Base-by-base conservation (phyloP, 345 rosid genomes). In the Citrus australasica region DNA sequence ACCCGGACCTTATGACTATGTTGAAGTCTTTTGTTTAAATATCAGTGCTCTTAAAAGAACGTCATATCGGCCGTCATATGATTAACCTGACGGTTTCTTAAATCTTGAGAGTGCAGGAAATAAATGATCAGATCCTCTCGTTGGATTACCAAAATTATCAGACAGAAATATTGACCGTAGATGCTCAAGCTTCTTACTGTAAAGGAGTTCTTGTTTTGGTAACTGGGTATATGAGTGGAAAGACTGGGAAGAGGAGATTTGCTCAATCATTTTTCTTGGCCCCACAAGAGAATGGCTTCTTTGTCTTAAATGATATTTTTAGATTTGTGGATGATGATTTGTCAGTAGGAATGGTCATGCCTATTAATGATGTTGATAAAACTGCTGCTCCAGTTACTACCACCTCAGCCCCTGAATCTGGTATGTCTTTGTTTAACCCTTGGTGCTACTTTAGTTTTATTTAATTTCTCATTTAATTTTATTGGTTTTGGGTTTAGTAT, bases 281-380 rank as follows among this genome's bases (percentile, higher is more conserved):
- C 22, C 99, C 98, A 53, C 99, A 96, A 84, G 95, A 94, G 78
- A 91, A 84, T 0, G 99, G 99, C 17, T 96, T 91, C 88, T 96
- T 87, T 87, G 99, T 96, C 73, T 85, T 94, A 88, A 96, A 96
- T 91, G 99, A 96, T 78, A 84, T 94, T 17, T 88, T 94, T 66
- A 87, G 99, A 69, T 89, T 81, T 70, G 85, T 94, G 67, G 97
- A 88, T 73, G 97, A 88, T 46, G 42, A 60, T 6, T 68, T 80
- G 71, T 37, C 75, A 38, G 76, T 59, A 38, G 86, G 60, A 64
- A 58, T 68, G 73, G 74, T 61, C 30, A 27, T 37, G 48, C 76
- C 48, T 16, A 70, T 46, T 13, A 46, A 46, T 1, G 51, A 46
- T 46, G 17, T 46, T 46, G 17, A 46, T 13, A 46, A 46, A 46